Percentiles rank a stretch among this genome's conserved stretches.
Conservation (phyloP, 2,329 filamentous ascomycete genomes). For the Botrytis paeoniae region DNA sequence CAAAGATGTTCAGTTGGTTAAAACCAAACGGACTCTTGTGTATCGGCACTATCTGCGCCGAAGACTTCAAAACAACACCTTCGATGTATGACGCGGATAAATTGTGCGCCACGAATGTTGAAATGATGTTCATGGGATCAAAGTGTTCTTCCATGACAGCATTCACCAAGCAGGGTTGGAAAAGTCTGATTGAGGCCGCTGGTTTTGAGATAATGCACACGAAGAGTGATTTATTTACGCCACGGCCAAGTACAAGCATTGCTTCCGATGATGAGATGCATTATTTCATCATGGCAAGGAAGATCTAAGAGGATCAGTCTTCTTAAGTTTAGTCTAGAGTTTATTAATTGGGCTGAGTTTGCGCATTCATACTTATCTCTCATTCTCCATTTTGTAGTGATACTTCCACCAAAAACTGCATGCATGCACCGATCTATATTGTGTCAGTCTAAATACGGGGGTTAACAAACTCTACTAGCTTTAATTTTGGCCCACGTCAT, state of each 20-base stretch:
- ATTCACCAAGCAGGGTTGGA: constrained; percentile 20
- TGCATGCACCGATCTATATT: background rate
- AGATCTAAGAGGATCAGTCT: background rate
- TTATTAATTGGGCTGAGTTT: background rate
- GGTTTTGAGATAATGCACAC: constrained; percentile 18
- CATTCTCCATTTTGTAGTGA: background rate
- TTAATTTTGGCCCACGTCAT: background rate
- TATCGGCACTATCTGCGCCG: constrained; percentile 23
- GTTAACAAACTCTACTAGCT: background rate
- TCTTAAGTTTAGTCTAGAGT: background rate
- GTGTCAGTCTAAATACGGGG: background rate
- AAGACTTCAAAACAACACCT: constrained; percentile 11
- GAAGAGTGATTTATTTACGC: constrained; percentile 10
- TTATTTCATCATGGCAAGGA: constrained; percentile 16
- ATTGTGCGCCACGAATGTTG: constrained; percentile 20
- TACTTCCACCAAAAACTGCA: background rate
- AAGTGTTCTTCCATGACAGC: constrained; percentile 13
- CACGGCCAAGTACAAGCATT: background rate
- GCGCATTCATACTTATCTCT: background rate
- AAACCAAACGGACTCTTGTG: constrained; percentile 23
- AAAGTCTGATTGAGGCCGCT: background rate
- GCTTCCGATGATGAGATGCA: constrained; percentile 15
- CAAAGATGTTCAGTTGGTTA: constrained; percentile 25
- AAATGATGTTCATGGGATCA: constrained; percentile 26
- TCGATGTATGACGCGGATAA: constrained; percentile 23